Conservation (phyloP, 2,329 filamentous ascomycete species). For the Fusarium circinatum region DNA sequence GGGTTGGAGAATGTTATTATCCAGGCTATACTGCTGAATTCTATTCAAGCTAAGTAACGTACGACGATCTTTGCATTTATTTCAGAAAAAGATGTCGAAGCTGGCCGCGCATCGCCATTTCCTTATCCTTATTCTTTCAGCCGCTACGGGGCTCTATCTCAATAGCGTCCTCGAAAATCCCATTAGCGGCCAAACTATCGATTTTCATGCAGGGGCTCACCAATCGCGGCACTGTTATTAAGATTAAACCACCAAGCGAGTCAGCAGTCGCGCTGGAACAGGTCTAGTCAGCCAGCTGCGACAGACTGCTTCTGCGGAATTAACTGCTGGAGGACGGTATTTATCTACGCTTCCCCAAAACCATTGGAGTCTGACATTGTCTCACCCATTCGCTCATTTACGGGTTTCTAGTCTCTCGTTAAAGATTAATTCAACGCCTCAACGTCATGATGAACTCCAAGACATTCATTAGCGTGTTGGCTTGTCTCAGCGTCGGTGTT, state of each 20-base stretch:
- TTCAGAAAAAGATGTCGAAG: neutral
- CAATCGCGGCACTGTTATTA: neutral
- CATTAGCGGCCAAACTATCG: neutral
- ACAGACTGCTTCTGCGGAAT: neutral
- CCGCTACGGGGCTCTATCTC: neutral
- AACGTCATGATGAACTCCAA: neutral
- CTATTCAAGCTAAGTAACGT: too few relatives aligned
- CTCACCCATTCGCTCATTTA: neutral
- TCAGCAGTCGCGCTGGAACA: accelerated
- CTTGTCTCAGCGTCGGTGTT: neutral
- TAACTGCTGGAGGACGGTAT: neutral
- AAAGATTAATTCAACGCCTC: accelerated
- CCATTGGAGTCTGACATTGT: neutral
- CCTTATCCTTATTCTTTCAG: neutral
- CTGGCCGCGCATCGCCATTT: neutral
- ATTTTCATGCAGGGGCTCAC: neutral
- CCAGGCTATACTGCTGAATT: too few relatives aligned
- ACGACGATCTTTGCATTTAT: neutral
- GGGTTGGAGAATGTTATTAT: too few relatives aligned
- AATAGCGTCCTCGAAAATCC: neutral
- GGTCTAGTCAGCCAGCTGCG: neutral
- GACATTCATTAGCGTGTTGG: neutral
- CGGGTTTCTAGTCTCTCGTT: neutral
- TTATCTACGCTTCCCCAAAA: neutral
- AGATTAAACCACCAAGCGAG: neutral